phyloP scores from a whole-genome alignment of 2,329 filamentous ascomycete genomes.

The Pezizomycotina sp. region DNA sequence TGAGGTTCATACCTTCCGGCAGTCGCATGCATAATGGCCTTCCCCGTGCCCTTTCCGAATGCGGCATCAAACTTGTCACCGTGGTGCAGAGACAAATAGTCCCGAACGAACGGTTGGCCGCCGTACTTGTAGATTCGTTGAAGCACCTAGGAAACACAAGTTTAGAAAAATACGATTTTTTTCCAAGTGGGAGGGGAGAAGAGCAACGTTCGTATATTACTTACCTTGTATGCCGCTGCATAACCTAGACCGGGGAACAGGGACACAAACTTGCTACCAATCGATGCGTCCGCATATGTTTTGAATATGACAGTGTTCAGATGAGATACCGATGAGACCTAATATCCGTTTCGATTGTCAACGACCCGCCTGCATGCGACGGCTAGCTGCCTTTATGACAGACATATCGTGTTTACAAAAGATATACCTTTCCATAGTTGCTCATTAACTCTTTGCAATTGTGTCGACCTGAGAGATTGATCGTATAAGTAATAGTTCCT shows the following conservation, averaged over 20 bases:
- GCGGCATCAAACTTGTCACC: slow-evolving; percentile 67
- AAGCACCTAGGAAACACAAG: slow-evolving; percentile 42
- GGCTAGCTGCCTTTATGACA: slow-evolving; percentile 12
- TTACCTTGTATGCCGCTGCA: slow-evolving; percentile 86
- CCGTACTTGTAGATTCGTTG: slow-evolving; percentile 99
- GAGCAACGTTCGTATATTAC: slow-evolving; percentile 18
- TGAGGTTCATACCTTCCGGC: slow-evolving; percentile 53
- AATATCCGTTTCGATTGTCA: too few relatives aligned
- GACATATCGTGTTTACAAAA: slow-evolving; percentile 20
- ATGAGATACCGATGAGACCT: slow-evolving; percentile 37
- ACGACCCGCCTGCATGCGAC: too few relatives aligned
- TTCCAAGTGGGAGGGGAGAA: slow-evolving; percentile 1
- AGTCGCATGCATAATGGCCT: slow-evolving; percentile 94
- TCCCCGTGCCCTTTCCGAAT: slow-evolving; percentile 93
- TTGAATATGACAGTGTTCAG: slow-evolving; percentile 90
- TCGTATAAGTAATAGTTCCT: slow-evolving; percentile 21
- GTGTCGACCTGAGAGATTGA: slow-evolving; percentile 59
- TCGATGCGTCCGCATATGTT: slow-evolving; percentile 58
- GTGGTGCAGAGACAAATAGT: slow-evolving; percentile 69
- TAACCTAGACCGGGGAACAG: slow-evolving; percentile 95
- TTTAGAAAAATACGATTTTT: too few relatives aligned
- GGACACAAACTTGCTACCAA: slow-evolving; percentile 70
- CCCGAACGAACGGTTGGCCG: slow-evolving; percentile 84
- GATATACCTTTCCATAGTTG: slow-evolving; percentile 65
- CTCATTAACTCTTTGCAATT: slow-evolving; percentile 98